Percentiles rank a stretch among this genome's conserved stretches.
phyloP scores from a whole-genome alignment of 805 yeast genomes.

The Danielozyma ontarioensis region DNA sequence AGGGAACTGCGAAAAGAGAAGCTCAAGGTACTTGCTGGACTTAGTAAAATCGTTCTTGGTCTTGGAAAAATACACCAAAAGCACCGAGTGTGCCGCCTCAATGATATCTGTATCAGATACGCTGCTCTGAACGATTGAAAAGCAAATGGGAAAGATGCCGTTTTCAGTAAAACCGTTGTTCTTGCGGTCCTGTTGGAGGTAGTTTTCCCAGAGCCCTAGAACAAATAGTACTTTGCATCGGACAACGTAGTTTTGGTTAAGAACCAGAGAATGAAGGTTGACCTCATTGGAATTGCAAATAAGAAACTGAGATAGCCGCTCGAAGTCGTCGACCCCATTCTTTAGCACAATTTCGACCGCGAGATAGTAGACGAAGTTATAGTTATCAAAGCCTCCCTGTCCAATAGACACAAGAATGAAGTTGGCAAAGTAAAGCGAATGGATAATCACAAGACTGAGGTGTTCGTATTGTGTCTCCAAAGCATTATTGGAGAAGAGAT shows the following conservation, averaged over 20 bases:
- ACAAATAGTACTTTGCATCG: constrained; percentile 40
- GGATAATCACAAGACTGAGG: constrained; percentile 27
- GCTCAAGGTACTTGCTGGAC: constrained; percentile 36
- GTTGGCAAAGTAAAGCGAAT: constrained; percentile 38
- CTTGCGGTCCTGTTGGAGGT: constrained; percentile 24
- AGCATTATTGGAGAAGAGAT: constrained; percentile 14
- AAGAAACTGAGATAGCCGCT: constrained; percentile 19
- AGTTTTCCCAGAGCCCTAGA: constrained; percentile 44
- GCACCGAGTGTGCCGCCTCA: constrained; percentile 64
- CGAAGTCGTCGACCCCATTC: constrained; percentile 10
- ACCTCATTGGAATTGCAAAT: constrained; percentile 31
- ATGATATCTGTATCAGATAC: constrained; percentile 28
- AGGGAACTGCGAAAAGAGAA: constrained; percentile 56
- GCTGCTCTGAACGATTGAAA: constrained; percentile 21
- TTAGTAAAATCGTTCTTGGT: constrained; percentile 12
- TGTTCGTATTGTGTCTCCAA: constrained; percentile 23
- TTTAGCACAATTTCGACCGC: constrained; percentile 38
- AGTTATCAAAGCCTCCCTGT: constrained; percentile 59
- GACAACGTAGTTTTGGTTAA: constrained; percentile 22
- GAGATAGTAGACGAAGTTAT: constrained; percentile 53
- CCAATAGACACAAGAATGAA: constrained; percentile 52
- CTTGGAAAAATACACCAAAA: constrained; percentile 31
- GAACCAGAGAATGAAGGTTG: constrained; percentile 19
- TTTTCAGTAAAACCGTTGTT: constrained; percentile 14
- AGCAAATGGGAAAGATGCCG: constrained; percentile 26